A percentile compares a stretch with the other conserved stretches of the same genome.
Evolutionary conservation across 2,329 filamentous ascomycete genomes (phyloP).

Genomic region (Colletotrichum graminicola): DNA sequence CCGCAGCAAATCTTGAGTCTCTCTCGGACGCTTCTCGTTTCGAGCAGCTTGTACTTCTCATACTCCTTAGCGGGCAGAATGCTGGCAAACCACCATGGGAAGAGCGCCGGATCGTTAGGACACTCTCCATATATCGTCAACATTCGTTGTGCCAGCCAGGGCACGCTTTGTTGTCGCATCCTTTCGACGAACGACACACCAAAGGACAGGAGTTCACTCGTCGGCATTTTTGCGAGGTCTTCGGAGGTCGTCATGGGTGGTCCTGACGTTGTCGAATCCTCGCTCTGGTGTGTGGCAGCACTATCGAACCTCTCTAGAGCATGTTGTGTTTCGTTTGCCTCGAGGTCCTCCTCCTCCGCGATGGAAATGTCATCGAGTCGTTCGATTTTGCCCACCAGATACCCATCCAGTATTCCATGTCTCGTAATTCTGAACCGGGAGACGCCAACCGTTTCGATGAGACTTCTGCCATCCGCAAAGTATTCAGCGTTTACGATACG

Average conservation of each 20-base stretch:
- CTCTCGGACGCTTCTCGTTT: slow-evolving; percentile 81
- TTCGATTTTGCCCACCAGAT: slow-evolving; percentile 80
- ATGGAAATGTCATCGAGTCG: slow-evolving; percentile 85
- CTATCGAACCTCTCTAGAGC: slow-evolving; percentile 29
- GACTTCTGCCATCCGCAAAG: slow-evolving; percentile 82
- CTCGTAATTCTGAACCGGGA: slow-evolving; percentile 81
- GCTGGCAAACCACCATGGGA: slow-evolving; percentile 92
- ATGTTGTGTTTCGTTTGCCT: slow-evolving; percentile 72
- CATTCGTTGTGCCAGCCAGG: slow-evolving; percentile 81
- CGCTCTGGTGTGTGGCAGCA: slow-evolving; percentile 33
- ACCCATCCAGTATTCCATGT: slow-evolving; percentile 78
- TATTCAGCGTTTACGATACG: slow-evolving; percentile 80
- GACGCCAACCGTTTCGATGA: slow-evolving; percentile 82
- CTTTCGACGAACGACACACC: slow-evolving; percentile 75
- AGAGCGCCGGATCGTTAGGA: slow-evolving; percentile 79
- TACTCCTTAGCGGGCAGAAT: slow-evolving; percentile 81
- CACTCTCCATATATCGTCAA: slow-evolving; percentile 81
- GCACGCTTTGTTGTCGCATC: slow-evolving; percentile 76
- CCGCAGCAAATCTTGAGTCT: slow-evolving; percentile 84
- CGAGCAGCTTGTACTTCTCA: slow-evolving; percentile 83
- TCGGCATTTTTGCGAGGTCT: slow-evolving; percentile 71
- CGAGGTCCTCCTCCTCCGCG: slow-evolving; percentile 82
- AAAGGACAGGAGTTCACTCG: slow-evolving; percentile 75
- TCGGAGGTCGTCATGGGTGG: slow-evolving; percentile 42
- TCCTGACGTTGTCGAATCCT: slow-evolving; percentile 14